These are phyloP conservation scores for Rhodotorula graminis DNA, from an alignment of 768 basidiomycete species.

Conservation along the genomic window DNA sequence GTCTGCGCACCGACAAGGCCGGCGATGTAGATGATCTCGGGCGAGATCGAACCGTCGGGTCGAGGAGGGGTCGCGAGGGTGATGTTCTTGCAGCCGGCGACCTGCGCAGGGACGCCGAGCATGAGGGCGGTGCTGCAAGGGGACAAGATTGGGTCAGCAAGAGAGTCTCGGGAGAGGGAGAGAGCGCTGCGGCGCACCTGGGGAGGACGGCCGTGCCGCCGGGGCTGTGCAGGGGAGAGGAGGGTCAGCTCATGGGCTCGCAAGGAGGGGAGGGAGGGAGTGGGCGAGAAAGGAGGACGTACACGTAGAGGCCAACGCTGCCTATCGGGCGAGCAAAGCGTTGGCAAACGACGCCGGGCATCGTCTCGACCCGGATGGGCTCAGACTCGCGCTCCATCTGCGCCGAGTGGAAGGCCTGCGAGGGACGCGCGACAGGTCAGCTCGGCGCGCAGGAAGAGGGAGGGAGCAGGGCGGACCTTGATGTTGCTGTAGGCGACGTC, in stretches of 20 bases:
- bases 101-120: slow-evolving; percentile 96
- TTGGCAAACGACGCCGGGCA: slow-evolving; percentile 94
- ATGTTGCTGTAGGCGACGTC: slow-evolving; percentile 88
- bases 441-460: no score
- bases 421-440: no score
- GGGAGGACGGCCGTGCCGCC: slow-evolving; percentile 95
- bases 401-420: slow-evolving; percentile 73
- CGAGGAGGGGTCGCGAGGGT: slow-evolving; percentile 95
- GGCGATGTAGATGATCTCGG: slow-evolving; percentile 97
- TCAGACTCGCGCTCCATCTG: slow-evolving; percentile 63
- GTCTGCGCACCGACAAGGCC: slow-evolving; percentile 81
- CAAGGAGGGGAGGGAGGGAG: background rate
- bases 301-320: slow-evolving; percentile 88
- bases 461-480: slow-evolving; percentile 48
- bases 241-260: background rate
- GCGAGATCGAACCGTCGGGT: slow-evolving; percentile 83
- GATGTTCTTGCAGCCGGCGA: slow-evolving; percentile 86
- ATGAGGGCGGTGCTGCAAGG: slow-evolving; percentile 72
- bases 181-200: slow-evolving; percentile 48
- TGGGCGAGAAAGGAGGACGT: background rate
- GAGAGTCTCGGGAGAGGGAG: background rate
- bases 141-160: background rate
- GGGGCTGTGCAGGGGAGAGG: slow-evolving; percentile 50
- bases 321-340: slow-evolving; percentile 92
- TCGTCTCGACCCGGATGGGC: slow-evolving; percentile 78